A percentile compares a stretch with the other conserved stretches of the same genome.
Evolutionary conservation across 2,329 filamentous ascomycete species (phyloP).

Genomic region (Teratosphaeria epicoccoides): DNA sequence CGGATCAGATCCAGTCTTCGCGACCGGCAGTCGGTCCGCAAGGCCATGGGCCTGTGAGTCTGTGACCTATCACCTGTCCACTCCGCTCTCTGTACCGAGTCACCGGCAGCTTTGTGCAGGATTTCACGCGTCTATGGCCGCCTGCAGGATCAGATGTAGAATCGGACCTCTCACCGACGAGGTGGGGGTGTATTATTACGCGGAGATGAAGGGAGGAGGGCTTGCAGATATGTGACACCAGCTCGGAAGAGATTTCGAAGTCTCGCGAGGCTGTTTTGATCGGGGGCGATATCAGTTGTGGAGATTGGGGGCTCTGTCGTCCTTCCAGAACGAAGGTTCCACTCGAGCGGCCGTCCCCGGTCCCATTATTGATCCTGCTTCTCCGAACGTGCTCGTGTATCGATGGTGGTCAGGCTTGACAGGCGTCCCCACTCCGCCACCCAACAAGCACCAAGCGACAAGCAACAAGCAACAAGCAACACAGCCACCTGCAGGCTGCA

Average conservation of each 20-base stretch:
- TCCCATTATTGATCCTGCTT: background rate
- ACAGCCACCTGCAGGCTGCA: too few relatives aligned
- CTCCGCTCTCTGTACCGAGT: background rate
- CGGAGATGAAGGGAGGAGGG: background rate
- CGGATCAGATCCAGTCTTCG: too few relatives aligned
- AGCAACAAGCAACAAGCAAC: background rate
- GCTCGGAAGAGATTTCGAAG: background rate
- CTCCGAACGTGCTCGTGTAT: background rate
- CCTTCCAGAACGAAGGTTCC: background rate
- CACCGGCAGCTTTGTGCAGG: background rate
- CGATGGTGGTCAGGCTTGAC: too few relatives aligned
- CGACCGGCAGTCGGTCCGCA: too few relatives aligned
- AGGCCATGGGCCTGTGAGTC: too few relatives aligned
- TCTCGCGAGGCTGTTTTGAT: background rate
- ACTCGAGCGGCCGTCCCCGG: background rate
- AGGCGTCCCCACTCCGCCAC: too few relatives aligned
- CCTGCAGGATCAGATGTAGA: background rate
- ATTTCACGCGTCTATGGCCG: background rate
- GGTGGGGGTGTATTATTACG: background rate
- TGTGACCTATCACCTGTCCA: background rate
- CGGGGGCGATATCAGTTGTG: background rate
- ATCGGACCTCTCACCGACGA: background rate
- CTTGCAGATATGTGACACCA: background rate
- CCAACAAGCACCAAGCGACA: too few relatives aligned
- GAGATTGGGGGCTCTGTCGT: background rate